phyloP scores from a whole-genome alignment of 2,329 filamentous ascomycete species.

The Colletotrichum graminicola region DNA sequence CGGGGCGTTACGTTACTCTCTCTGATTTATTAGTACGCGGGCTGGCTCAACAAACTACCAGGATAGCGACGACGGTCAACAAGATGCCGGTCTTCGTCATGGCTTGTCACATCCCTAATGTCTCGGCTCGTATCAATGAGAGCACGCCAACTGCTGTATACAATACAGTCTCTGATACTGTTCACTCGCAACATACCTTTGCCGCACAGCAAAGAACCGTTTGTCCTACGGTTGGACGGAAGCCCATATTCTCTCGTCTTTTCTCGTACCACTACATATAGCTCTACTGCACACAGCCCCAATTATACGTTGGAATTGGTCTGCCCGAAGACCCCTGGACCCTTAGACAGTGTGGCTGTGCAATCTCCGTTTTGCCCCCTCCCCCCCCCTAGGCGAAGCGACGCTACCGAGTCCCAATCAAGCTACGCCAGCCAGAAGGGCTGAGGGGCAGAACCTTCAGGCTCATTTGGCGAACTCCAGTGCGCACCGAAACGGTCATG shows the following conservation, averaged over 20 bases:
- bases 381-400: slow-evolving; percentile 6
- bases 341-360: slow-evolving; percentile 39
- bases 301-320: slow-evolving; percentile 47
- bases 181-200: neutral
- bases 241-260: neutral
- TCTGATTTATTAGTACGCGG: neutral
- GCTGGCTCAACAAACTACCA: neutral
- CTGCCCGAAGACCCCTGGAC: slow-evolving; percentile 43
- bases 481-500: slow-evolving; percentile 5
- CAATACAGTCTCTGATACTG: neutral
- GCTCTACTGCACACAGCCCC: neutral
- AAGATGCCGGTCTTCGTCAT: neutral
- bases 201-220: neutral
- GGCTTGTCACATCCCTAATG: neutral
- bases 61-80: neutral
- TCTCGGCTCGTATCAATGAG: neutral
- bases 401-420: slow-evolving; percentile 22
- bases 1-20: neutral
- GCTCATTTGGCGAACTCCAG: slow-evolving; percentile 3
- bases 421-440: slow-evolving; percentile 14
- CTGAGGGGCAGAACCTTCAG: slow-evolving; percentile 16
- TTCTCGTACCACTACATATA: neutral
- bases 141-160: neutral
- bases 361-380: slow-evolving; percentile 37
- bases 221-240: neutral